A percentile compares a stretch with the other conserved stretches of the same genome.
These are phyloP conservation scores for Umbelopsis ramanniana DNA, from an alignment of 192 early-diverging fungal genomes.

Conservation along the genomic window DNA sequence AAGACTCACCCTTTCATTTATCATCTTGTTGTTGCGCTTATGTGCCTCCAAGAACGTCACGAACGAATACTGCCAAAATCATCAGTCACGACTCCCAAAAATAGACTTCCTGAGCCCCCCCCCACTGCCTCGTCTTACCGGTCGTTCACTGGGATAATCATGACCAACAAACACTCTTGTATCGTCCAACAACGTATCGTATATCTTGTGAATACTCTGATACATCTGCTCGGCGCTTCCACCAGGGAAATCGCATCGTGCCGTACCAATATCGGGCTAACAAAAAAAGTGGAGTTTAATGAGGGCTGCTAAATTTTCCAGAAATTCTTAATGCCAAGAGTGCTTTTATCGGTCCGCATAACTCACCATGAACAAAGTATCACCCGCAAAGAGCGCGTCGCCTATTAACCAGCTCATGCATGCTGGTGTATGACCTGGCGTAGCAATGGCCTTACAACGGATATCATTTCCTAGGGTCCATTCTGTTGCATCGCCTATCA, in stretches of 20 bases:
- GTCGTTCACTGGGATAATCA: conserved; percentile 32
- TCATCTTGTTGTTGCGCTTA: conserved; percentile 37
- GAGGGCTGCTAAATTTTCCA: neutral
- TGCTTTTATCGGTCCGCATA: neutral
- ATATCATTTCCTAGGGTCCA: conserved; percentile 36
- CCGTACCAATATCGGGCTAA: conserved; percentile 42
- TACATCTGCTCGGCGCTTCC: conserved; percentile 39
- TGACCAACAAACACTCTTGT: conserved; percentile 39
- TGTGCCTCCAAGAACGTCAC: conserved; percentile 31
- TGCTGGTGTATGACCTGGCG: conserved; percentile 41
- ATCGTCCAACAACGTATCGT: conserved; percentile 30
- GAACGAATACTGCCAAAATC: conserved; percentile 17
- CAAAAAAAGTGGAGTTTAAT: neutral
- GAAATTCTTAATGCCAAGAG: conserved; percentile 4
- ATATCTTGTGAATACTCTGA: conserved; percentile 36
- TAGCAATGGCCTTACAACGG: conserved; percentile 21
- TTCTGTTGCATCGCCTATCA: conserved; percentile 6
- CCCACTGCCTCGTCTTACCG: conserved; percentile 21
- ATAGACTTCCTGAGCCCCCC: neutral
- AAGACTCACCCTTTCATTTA: conserved; percentile 6
- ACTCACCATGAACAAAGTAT: conserved; percentile 42
- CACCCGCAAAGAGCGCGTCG: conserved; percentile 40
- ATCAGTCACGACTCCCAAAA: neutral
- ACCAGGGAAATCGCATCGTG: conserved; percentile 42
- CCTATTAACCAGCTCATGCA: conserved; percentile 36